Evolutionary conservation across 2,329 filamentous ascomycete species (phyloP), one percentile per base, ranked within the genome.

Genomic region (Podosphaera leucotricha): DNA sequence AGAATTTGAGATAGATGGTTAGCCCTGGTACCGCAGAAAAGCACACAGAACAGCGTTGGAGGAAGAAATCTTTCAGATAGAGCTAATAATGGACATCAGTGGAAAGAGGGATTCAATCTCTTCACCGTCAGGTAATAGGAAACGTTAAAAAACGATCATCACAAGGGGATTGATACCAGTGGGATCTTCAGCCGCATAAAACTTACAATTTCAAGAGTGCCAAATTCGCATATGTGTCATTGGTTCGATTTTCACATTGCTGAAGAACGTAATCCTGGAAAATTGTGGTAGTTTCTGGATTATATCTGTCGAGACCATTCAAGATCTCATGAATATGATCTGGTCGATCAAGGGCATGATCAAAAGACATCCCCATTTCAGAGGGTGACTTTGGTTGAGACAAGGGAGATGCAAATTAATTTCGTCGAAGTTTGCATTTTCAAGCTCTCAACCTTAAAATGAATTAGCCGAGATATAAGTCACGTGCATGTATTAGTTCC

Each of bases 301-400:
- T 98, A 70, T 98, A 98, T 59, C 90, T 75, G 65, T 98, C 90
- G 51, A 98, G 82, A 55, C 90, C 87, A 66, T 87, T 93, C 60
- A 98, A 84, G 59, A 98, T 94, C 63, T 67, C 71, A 60, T 84
- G 80, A 64, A 98, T 92, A 62, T 90, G 77, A 54, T 90, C 82
- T 55, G 90, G 87, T 62, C 90, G 72, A 64, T 93, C 83, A 57
- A 83, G 77, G 68, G 83, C 81, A 65, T 86, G 82, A 71, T 94
- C 87, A 67, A 80, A 80, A 48, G 74, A 49, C 28, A 57, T 45
- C 37, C 57, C 56, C 57, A 59, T 59, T 8, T 30, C 21, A 33
- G 13, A n/a, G 8, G 15, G 28, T 7, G 3, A 8, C 8, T 24
- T 24, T 6, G 11, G 24, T 28, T 6, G 24, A 28, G 11, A 28